Base-by-base conservation (phyloP, 169 alveolate species). In the Eimeria brunetti region DNA sequence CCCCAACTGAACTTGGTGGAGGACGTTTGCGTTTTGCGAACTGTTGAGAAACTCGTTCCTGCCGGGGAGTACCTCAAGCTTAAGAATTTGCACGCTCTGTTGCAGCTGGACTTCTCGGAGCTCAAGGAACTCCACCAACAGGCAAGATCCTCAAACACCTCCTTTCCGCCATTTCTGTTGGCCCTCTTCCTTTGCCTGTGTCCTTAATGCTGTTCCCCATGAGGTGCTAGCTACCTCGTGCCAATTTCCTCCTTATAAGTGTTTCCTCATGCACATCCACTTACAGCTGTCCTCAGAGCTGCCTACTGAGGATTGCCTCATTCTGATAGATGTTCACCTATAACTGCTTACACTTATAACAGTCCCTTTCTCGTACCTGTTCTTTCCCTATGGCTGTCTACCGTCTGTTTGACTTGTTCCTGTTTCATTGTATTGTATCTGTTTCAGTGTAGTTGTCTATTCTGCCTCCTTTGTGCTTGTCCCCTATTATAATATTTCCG, bases 11-110 rank as follows among this genome's bases (percentile, higher is more conserved):
- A 80, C 49, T 78, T 91, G 86, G 95, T 91, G 56, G 49, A 49
- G 9, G 95, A 85, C 75, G 95, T 91, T 16, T 85, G 88, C 91
- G 91, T 91, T 58, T 53, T 91, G 91, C 67, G 71, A 2, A 36
- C 95, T 14, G 95, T 91, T 46, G 95, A 91, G 75, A 78, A 46
- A 46, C 33, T 91, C 56, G 73, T 91, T 6, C 95, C 95, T 14
- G 60, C 88, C 24, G 80, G 95, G 41, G 64, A 85, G 56, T 91
- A 76, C 91, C n/a, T 76, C 18, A 85, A 64, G 90, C 73, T 91
- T 22, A 60, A 91, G 83, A 64, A 76, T 51, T 18, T 62, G 30
- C 60, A 58, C 30, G 53, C 71, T n/a, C 62, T 91, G 62, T 73
- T 91, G 24, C 75, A 80, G 60, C 58, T 91, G 12, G 91, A 91